Evolutionary conservation across 139 green algal genomes (phyloP).

Genomic region (Chloropicon primus): DNA sequence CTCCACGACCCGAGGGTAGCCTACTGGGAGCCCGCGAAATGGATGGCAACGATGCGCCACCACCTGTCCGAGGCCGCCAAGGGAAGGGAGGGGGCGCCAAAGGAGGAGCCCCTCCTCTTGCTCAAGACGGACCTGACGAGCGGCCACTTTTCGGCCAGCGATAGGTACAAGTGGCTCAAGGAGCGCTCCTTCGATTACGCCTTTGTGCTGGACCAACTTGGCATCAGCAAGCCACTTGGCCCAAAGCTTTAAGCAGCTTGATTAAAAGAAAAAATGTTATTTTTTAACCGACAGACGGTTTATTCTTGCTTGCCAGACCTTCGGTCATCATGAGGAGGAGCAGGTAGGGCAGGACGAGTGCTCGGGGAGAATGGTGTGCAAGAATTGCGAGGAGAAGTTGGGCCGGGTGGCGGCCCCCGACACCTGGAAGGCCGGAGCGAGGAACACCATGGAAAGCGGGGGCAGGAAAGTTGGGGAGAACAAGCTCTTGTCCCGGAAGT

Average conservation of each 20-base stretch:
- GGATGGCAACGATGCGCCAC: constrained; percentile 58
- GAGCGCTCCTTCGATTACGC: constrained; percentile 1
- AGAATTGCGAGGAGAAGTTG: constrained; percentile 22
- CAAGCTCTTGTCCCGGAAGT: constrained; percentile 47
- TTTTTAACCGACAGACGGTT: no score
- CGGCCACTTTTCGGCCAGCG: neutral
- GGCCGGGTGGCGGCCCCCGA: constrained; percentile 38
- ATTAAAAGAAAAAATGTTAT: no score
- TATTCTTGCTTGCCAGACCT: no score
- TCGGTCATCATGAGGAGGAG: no score
- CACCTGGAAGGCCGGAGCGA: constrained; percentile 45
- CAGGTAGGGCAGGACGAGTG: neutral
- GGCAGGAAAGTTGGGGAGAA: constrained; percentile 61
- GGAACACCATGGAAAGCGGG: constrained; percentile 34
- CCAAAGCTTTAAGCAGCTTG: no score
- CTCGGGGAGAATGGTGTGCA: neutral
- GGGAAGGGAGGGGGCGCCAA: neutral
- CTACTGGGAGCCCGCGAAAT: constrained; percentile 59
- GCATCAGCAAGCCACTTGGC: no score
- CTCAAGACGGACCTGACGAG: constrained; percentile 1
- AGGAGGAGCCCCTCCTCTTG: neutral
- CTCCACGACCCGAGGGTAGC: constrained; percentile 8
- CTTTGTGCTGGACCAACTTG: constrained; percentile 3
- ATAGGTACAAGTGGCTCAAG: constrained; percentile 1
- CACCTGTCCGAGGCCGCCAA: constrained; percentile 20